Evolutionary conservation across 306 rosid genomes (phyloP).

Genomic region (Inga oerstediana): DNA sequence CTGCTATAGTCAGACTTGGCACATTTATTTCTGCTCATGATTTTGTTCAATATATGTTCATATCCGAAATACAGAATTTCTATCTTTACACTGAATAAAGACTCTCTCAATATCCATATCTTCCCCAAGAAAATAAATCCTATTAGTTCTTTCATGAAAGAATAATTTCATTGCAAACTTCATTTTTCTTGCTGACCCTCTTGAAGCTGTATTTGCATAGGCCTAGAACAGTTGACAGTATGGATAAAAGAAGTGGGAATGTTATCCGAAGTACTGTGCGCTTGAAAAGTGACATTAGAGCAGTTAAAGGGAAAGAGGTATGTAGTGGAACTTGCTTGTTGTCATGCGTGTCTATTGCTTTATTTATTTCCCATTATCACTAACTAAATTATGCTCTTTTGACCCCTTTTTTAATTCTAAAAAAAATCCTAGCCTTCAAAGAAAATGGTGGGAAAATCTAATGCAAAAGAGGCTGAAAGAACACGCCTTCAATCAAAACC

Average conservation of each 20-base stretch:
- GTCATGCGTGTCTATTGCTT: conserved; percentile 8
- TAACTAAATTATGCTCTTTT: conserved; percentile 18
- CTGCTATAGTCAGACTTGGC: conserved; percentile 14
- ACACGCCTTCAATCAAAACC: conserved; percentile 58
- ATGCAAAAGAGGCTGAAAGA: conserved; percentile 47
- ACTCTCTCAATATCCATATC: background rate
- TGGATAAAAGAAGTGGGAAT: conserved; percentile 56
- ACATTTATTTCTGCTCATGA: background rate
- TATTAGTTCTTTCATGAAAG: conserved; percentile 9
- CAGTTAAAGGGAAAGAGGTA: conserved; percentile 70
- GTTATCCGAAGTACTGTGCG: conserved; percentile 43
- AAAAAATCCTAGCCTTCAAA: conserved; percentile 39
- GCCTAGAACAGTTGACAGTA: conserved; percentile 51
- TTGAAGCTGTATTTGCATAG: conserved; percentile 40
- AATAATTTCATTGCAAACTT: conserved; percentile 8
- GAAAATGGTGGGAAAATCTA: conserved; percentile 52
- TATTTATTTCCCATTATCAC: background rate
- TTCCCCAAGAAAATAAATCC: conserved; percentile 10
- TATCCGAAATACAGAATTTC: background rate
- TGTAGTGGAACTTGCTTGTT: conserved; percentile 31
- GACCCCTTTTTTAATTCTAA: background rate
- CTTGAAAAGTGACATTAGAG: conserved; percentile 49
- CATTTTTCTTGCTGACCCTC: conserved; percentile 29
- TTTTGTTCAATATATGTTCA: background rate
- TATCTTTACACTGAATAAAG: background rate